Conservation (phyloP, 2,329 filamentous ascomycete genomes). For the Botrytis aclada region DNA sequence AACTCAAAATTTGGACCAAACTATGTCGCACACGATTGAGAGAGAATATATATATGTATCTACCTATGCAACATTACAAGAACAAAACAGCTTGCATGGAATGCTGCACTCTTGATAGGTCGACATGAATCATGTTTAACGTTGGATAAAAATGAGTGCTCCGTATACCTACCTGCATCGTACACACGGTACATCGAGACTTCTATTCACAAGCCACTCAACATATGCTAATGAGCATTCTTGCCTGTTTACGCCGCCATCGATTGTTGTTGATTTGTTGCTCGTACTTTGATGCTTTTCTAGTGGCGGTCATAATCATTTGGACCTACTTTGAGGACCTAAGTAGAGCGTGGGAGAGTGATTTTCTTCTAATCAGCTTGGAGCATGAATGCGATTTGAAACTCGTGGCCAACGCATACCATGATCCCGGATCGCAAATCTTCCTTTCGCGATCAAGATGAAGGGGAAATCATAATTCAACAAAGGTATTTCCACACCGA, state of each 20-base stretch:
- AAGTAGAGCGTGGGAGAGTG: neutral
- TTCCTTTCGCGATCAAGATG: conserved; percentile 19
- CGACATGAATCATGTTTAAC: conserved; percentile 4
- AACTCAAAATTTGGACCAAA: conserved; percentile 2
- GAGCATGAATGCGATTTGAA: conserved; percentile 36
- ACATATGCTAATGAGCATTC: neutral
- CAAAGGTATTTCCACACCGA: neutral
- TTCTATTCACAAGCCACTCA: neutral
- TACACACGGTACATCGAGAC: neutral
- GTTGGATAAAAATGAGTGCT: neutral
- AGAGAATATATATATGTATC: neutral
- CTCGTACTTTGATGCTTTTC: neutral
- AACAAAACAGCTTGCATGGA: conserved; percentile 8
- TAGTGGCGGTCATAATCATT: neutral
- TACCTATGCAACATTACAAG: neutral
- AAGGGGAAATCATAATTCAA: neutral
- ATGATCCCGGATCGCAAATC: conserved; percentile 31
- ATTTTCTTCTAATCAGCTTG: conserved; percentile 26
- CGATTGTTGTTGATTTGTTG: neutral
- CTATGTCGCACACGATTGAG: conserved; percentile 20
- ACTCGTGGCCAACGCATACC: conserved; percentile 37
- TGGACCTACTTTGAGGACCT: neutral
- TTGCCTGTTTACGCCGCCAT: neutral
- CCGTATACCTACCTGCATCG: neutral
- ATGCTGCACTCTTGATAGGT: conserved; percentile 8